phyloP scores from a whole-genome alignment of 257 asterid genomes.

The Gynochthodes officinalis region DNA sequence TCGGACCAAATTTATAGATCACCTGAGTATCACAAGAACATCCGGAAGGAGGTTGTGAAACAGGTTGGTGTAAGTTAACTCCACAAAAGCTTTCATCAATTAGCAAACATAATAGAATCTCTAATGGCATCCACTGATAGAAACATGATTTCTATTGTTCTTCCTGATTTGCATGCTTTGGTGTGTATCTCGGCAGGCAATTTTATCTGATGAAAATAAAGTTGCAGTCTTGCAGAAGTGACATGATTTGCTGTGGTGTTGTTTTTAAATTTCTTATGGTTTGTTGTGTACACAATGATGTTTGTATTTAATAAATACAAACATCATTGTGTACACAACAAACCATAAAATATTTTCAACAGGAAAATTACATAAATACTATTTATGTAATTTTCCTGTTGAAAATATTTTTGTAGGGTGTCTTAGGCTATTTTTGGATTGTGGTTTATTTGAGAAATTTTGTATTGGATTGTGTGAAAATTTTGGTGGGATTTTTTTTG shows the following conservation, averaged over 20 bases:
- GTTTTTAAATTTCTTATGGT: neutral
- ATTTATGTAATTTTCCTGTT: neutral
- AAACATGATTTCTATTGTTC: neutral
- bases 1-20: conserved; percentile 70
- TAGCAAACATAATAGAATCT: neutral
- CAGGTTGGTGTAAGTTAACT: conserved; percentile 47
- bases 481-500: too few species aligned
- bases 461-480: too few species aligned
- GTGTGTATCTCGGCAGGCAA: neutral
- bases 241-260: neutral
- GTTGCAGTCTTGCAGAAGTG: neutral
- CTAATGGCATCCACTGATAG: neutral
- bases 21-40: conserved; percentile 63
- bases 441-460: too few species aligned
- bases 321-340: neutral
- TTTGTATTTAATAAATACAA: too few species aligned
- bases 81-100: neutral
- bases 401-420: neutral
- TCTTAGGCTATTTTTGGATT: neutral
- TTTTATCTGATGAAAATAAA: neutral
- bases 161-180: neutral
- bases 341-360: too few species aligned
- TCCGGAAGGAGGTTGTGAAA: conserved; percentile 65
- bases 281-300: neutral
- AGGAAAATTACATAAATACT: too few species aligned